These are phyloP conservation scores for Mycena kentingensis DNA, from an alignment of 768 basidiomycete genomes.

Conservation along the genomic window DNA sequence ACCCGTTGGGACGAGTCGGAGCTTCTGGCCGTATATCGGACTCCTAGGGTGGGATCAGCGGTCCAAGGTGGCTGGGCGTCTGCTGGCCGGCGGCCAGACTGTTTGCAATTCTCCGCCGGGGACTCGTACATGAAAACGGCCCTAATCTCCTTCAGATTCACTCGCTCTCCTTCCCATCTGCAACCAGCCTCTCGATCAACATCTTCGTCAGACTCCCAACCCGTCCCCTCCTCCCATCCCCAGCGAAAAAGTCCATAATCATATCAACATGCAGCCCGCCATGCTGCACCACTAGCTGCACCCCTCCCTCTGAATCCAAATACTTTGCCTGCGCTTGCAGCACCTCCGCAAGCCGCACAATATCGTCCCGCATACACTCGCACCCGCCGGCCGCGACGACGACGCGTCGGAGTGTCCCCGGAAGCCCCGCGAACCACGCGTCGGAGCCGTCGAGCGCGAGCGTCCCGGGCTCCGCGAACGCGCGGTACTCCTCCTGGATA, in stretches of 20 bases:
- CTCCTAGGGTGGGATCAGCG: too few species aligned
- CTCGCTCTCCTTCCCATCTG: too few species aligned
- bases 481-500: conserved; percentile 10
- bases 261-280: conserved; percentile 23
- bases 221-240: too few species aligned
- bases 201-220: too few species aligned
- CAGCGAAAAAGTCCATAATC: conserved; percentile 18
- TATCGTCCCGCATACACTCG: conserved; percentile 33
- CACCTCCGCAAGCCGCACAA: conserved; percentile 25
- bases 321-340: neutral
- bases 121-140: too few species aligned
- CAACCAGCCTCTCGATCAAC: too few species aligned
- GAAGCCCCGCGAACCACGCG: conserved; percentile 33
- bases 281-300: conserved; percentile 20
- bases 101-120: too few species aligned
- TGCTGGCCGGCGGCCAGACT: too few species aligned
- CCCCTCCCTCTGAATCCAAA: neutral
- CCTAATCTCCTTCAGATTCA: too few species aligned
- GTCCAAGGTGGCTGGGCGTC: too few species aligned
- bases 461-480: conserved; percentile 32
- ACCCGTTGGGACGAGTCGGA: too few species aligned
- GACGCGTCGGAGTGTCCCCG: conserved; percentile 24
- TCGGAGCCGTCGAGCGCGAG: conserved; percentile 26
- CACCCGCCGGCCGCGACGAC: conserved; percentile 32
- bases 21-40: too few species aligned